These are phyloP conservation scores for Cladosporium halotolerans DNA, from an alignment of 2,329 filamentous ascomycete genomes.

Conservation along the genomic window DNA sequence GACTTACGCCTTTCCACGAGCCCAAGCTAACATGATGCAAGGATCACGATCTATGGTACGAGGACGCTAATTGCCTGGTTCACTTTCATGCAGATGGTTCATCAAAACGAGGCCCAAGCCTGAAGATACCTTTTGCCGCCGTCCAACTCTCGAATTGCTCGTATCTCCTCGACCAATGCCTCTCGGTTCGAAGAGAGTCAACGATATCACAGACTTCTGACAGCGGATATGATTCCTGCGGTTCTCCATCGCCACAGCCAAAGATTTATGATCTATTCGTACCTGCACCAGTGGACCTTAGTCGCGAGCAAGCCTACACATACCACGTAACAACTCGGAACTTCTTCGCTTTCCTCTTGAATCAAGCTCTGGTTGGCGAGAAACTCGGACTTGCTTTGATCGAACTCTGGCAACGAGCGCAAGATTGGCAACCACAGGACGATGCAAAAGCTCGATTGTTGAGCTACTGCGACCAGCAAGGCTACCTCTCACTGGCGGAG, in stretches of 20 bases:
- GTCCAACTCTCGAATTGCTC: constrained; percentile 55
- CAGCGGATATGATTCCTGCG: constrained; percentile 22
- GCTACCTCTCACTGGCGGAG: constrained; percentile 61
- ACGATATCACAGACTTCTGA: constrained; percentile 24
- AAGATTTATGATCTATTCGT: constrained; percentile 56
- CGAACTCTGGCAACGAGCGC: constrained; percentile 59
- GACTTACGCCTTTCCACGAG: no score
- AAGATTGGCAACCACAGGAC: constrained; percentile 35
- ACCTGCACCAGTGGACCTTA: constrained; percentile 52
- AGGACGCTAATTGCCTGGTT: constrained; percentile 62
- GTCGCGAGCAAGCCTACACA: constrained; percentile 50
- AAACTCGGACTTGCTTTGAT: constrained; percentile 60
- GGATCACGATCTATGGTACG: constrained; percentile 67
- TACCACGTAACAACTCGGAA: constrained; percentile 68
- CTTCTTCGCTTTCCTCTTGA: constrained; percentile 65
- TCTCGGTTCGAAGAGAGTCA: constrained; percentile 19
- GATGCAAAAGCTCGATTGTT: constrained; percentile 39
- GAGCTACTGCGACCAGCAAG: constrained; percentile 60
- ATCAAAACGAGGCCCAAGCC: constrained; percentile 60
- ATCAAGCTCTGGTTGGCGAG: constrained; percentile 60
- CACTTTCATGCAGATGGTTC: constrained; percentile 62
- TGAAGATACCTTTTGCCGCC: constrained; percentile 56
- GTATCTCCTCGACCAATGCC: constrained; percentile 50
- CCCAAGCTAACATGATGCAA: constrained; percentile 38
- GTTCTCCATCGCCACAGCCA: constrained; percentile 7